Evolutionary conservation across 2,329 filamentous ascomycete genomes (phyloP), one percentile per base, ranked within the genome.

Genomic region (Colletotrichum sp.): DNA sequence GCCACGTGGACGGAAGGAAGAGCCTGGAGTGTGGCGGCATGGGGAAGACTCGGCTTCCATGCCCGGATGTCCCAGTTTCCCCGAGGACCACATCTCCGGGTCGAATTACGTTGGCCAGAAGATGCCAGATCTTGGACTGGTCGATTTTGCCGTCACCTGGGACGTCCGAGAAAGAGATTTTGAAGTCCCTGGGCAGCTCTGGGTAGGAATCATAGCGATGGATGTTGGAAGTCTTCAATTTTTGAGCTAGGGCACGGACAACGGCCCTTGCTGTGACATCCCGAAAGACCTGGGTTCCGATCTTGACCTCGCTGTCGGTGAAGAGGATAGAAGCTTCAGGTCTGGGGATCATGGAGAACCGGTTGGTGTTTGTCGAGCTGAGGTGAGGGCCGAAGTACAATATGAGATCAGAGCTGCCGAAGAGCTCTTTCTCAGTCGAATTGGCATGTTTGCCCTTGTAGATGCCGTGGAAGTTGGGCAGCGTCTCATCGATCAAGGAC

Each of bases 51-150:
- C 88, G 87, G 34, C 87, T 86, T 6, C 92, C 92, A 75, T 90
- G 90, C 15, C 87, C 86, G 1, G 90, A 85, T 5, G 91, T 93
- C 7, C 91, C 91, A 0, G 91, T 91, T 80, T 92, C 91, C 6
- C 87, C 88, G 61, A 92, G 84, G 19, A 93, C 79, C 52, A 92
- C 88, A 79, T 93, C 91, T 7, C 88, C 88, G 3, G 87, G 82
- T 12, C 83, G 84, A 75, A 92, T 29, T 15, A 70, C 25, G 5
- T 55, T 73, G 2, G 71, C 30, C 8, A 25, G 25, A 9, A 73
- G 71, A 55, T 84, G 84, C 87, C 87, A 92, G 71, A 90, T 85
- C 62, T 85, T 86, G 36, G 87, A 86, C 63, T 90, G 88, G 6
- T 87, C 86, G 22, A 91, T 88, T 4, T 83, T 81, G 6, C 83